Base-by-base conservation (phyloP, 129 eudicot genomes). In the Flaveria sonorensis region DNA sequence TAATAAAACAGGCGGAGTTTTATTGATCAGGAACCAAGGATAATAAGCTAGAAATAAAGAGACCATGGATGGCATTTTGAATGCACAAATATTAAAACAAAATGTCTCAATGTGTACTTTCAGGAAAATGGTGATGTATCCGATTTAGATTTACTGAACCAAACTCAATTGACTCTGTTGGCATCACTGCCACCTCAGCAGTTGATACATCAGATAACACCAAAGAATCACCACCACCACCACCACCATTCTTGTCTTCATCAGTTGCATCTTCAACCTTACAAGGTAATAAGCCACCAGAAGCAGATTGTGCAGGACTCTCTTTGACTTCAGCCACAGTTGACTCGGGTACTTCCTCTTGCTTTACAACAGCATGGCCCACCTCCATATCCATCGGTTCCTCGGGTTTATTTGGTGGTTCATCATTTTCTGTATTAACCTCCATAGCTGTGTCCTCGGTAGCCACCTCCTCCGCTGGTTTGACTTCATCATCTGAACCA, bases 71-170 rank as follows among this genome's bases (percentile, higher is more conserved):
- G 80, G 51, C 80, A 64, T 76, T 87, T 77, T 71, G 76, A 86
- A 82, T 78, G 66, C 83, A 55, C 47, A 50, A 74, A 77, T 79
- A 81, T 67, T 45, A 45, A 50, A 36, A 80, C 68, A 68, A 69
- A 78, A 12, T 13, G 93, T 89, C 88, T 93, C 88, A 93, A 86
- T 87, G 96, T 90, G 98, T 93, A 88, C 96, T 93, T 90, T 93
- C 96, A 88, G 95, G 96, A 80, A 92, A 89, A 88, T 87, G 89
- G 87, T 87, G 87, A 84, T 90, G 98, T 90, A 93, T 90, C 96
- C 92, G 88, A 88, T 87, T 90, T 70, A 86, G 81, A 88, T 83
- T 86, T 77, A 92, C 90, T 83, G 92, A 88, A 83, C 81, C 96
- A 69, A 83, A 88, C 88, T 86, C 90, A 78, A 81, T 70, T 62